A percentile compares a stretch with the other conserved stretches of the same genome.
Evolutionary conservation across 78 protist genomes (phyloP).

Genomic region (Cyanophora paradoxa): DNA sequence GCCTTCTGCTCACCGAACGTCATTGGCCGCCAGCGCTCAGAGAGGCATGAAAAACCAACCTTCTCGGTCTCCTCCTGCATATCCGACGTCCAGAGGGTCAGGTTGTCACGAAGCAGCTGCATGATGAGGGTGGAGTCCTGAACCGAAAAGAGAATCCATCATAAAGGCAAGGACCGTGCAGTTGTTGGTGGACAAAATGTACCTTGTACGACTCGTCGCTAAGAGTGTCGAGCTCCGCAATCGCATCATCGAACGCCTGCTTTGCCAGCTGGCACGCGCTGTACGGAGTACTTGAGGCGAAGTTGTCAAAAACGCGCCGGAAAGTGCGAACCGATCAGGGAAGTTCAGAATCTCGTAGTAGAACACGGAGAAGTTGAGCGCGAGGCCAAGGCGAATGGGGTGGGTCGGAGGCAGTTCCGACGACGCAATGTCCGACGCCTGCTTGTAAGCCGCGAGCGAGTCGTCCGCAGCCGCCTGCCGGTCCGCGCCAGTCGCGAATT

Average conservation of each 20-base stretch:
- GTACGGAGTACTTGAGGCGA: neutral
- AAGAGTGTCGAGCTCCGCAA: slow-evolving; percentile 67
- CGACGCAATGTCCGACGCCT: slow-evolving; percentile 66
- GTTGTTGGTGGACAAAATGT: no score
- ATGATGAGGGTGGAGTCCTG: slow-evolving; percentile 63
- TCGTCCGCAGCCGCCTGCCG: slow-evolving; percentile 73
- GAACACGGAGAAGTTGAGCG: slow-evolving; percentile 74
- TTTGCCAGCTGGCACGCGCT: slow-evolving; percentile 55
- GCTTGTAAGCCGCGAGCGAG: slow-evolving; percentile 81
- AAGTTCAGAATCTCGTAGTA: slow-evolving; percentile 37
- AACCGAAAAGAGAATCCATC: no score
- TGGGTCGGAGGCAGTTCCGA: slow-evolving; percentile 57
- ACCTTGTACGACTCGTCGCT: slow-evolving; percentile 65
- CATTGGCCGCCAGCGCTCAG: no score
- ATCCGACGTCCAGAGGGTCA: slow-evolving; percentile 93
- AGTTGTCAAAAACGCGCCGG: neutral
- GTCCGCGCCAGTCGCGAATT: slow-evolving; percentile 66
- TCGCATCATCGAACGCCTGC: slow-evolving; percentile 73
- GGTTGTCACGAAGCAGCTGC: slow-evolving; percentile 93
- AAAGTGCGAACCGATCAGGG: slow-evolving; percentile 5
- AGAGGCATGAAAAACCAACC: no score
- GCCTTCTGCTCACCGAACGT: no score
- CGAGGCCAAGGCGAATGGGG: slow-evolving; percentile 79
- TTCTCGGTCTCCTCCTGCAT: slow-evolving; percentile 49
- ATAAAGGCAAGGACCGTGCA: no score